These are phyloP conservation scores for Moesziomyces antarcticus DNA, from an alignment of 1,284 basidiomycete species.

Conservation along the genomic window DNA sequence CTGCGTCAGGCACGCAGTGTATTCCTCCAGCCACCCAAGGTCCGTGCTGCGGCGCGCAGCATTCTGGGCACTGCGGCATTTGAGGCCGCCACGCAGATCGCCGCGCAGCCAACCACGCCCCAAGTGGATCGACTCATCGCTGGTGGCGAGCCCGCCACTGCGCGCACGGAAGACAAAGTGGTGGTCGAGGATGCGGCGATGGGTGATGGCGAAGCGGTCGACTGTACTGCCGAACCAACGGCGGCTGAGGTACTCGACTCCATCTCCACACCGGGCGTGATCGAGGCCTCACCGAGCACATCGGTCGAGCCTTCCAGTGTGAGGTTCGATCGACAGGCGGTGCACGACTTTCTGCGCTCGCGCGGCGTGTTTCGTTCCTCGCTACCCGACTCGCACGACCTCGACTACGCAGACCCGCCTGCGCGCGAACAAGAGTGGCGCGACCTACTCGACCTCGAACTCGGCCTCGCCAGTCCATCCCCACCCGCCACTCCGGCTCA, in stretches of 20 bases:
- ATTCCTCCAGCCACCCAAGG: conserved; percentile 54
- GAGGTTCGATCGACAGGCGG: conserved; percentile 32
- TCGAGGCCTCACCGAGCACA: not conserved
- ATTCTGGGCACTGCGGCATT: conserved; percentile 17
- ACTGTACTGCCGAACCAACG: no score
- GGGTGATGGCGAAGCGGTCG: no score
- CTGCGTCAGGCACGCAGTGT: conserved; percentile 53
- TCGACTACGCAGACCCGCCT: conserved; percentile 1
- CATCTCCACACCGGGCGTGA: not conserved
- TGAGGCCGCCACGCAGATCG: conserved; percentile 7
- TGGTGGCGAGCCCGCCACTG: not conserved
- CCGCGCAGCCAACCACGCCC: not conserved
- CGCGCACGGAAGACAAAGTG: not conserved
- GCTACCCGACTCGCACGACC: conserved; percentile 1
- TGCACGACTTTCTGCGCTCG: conserved; percentile 37
- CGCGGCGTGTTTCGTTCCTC: conserved; percentile 28
- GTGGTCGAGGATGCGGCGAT: not conserved
- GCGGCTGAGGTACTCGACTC: no score
- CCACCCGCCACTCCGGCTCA: not conserved
- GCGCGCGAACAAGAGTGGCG: conserved; percentile 35
- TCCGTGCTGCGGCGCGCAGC: conserved; percentile 34
- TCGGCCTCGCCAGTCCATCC: conserved; percentile 18
- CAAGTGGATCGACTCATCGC: conserved; percentile 9
- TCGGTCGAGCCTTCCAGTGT: not conserved
- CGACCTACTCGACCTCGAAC: conserved; percentile 42